Conservation (phyloP, 2,329 filamentous ascomycete species). For the Fusarium chuoi region DNA sequence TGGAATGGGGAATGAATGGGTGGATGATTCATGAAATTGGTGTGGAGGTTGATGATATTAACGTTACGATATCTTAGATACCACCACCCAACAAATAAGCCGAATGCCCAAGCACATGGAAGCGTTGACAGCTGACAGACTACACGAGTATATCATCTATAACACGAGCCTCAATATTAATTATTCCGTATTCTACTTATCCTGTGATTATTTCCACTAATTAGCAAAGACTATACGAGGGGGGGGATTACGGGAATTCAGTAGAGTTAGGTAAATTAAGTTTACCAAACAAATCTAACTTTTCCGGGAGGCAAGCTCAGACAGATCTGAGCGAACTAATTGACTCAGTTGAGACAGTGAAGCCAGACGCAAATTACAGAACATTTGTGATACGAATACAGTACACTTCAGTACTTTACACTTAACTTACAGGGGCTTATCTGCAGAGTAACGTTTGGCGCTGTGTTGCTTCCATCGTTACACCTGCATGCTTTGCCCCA, state of each 20-base stretch:
- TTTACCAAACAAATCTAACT: neutral
- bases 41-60: slow-evolving; percentile 22
- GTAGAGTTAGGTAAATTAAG: neutral
- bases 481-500: slow-evolving; percentile 28
- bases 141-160: neutral
- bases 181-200: neutral
- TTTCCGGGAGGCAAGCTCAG: neutral
- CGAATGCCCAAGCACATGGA: neutral
- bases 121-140: slow-evolving; percentile 7
- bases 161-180: neutral
- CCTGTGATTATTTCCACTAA: neutral
- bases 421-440: slow-evolving; percentile 12
- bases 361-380: neutral
- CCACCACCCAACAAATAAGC: neutral
- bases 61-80: slow-evolving; percentile 22
- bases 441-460: slow-evolving; percentile 34
- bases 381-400: neutral
- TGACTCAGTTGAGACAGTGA: slow-evolving; percentile 11
- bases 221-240: neutral
- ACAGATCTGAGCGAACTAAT: slow-evolving; percentile 1
- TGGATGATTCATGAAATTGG: slow-evolving; percentile 37
- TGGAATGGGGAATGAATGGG: slow-evolving; percentile 10
- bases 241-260: neutral
- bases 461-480: slow-evolving; percentile 33
- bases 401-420: slow-evolving; percentile 1